Conservation (phyloP, 2,329 filamentous ascomycete genomes). For the Ophiostoma perfectum region DNA sequence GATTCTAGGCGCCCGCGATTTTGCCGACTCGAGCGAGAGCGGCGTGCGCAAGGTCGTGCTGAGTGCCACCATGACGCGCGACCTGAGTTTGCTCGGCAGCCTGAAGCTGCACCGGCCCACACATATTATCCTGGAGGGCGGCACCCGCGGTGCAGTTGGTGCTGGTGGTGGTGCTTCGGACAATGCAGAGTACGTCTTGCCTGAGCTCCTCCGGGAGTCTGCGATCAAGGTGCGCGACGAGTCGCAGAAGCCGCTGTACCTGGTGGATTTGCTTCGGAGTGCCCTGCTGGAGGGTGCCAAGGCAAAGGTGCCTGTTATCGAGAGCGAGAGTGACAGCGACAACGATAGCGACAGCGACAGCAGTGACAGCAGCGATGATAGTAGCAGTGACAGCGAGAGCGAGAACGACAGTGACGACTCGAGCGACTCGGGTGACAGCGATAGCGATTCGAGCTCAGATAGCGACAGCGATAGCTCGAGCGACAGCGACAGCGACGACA, state of each 20-base stretch:
- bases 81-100: conserved; percentile 71
- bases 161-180: conserved; percentile 18
- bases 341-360: conserved; percentile 23
- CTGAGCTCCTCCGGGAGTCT: conserved; percentile 56
- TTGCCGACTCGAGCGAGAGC: conserved; percentile 46
- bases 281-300: conserved; percentile 39
- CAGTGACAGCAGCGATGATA: background rate
- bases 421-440: conserved; percentile 15
- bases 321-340: conserved; percentile 8
- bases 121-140: conserved; percentile 66
- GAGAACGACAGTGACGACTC: conserved; percentile 28
- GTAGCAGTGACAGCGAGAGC: conserved; percentile 3
- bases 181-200: conserved; percentile 46
- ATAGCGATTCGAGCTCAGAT: background rate
- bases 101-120: conserved; percentile 68
- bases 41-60: conserved; percentile 75
- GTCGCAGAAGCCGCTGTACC: conserved; percentile 72
- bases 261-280: conserved; percentile 68
- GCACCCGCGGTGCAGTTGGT: conserved; percentile 26
- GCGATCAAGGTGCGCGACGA: conserved; percentile 64
- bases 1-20: conserved; percentile 48
- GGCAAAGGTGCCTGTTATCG: background rate
- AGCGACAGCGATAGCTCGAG: conserved; percentile 29
- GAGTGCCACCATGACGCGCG: conserved; percentile 86
- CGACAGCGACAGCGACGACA: background rate